Conservation (phyloP, 768 basidiomycete species). For the Fibroporia radiculosa region DNA sequence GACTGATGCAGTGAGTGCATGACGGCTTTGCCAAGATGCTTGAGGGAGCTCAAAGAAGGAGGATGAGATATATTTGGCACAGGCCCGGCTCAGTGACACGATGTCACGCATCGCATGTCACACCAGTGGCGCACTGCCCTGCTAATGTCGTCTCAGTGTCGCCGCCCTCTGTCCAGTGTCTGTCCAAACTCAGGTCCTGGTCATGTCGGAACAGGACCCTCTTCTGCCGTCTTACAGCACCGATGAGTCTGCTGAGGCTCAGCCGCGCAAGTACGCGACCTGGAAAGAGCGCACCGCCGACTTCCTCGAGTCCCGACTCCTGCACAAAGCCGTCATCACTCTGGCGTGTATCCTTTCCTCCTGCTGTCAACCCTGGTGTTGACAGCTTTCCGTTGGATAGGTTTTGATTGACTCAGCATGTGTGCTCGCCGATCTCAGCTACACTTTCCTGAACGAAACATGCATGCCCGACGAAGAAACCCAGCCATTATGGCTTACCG, state of each 20-base stretch:
- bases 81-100: constrained; percentile 4
- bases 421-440: constrained; percentile 66
- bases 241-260: too few relatives aligned
- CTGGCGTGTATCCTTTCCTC: constrained; percentile 37
- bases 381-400: constrained; percentile 21
- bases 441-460: constrained; percentile 50
- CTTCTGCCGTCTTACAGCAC: constrained; percentile 13
- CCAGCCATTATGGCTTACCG: constrained; percentile 52
- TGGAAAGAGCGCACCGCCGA: constrained; percentile 27
- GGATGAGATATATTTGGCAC: too few relatives aligned
- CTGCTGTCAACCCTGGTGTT: not conserved
- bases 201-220: constrained; percentile 23
- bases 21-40: too few relatives aligned
- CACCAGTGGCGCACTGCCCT: not conserved
- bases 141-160: not conserved
- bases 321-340: constrained; percentile 51
- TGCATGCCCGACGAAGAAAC: constrained; percentile 39
- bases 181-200: not conserved
- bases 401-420: constrained; percentile 59
- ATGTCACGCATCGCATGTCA: constrained; percentile 7
- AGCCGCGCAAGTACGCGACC: constrained; percentile 2
- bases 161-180: not conserved
- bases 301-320: constrained; percentile 41
- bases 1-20: too few relatives aligned
- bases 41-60: too few relatives aligned